Evolutionary conservation across 164 flowering plant genomes (phyloP).

Genomic region (Umbilicus rupestris): DNA sequence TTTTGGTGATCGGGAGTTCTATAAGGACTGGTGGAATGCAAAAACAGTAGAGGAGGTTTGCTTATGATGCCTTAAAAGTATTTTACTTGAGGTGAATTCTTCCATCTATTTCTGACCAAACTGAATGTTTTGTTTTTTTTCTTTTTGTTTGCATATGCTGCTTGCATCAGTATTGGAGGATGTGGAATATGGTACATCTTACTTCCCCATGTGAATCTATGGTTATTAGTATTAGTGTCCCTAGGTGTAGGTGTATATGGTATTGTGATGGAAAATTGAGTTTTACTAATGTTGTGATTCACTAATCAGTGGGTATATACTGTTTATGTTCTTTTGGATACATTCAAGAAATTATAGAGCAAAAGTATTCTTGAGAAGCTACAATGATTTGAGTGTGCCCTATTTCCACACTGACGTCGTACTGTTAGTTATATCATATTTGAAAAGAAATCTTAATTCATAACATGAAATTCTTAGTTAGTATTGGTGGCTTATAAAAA

Average conservation of each 20-base stretch:
- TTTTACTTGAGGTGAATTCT: background rate
- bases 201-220: background rate
- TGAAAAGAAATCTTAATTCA: background rate
- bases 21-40: constrained; percentile 99
- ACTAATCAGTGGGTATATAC: background rate
- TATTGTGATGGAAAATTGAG: background rate
- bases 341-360: background rate
- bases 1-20: constrained; percentile 97
- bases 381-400: background rate
- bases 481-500: background rate
- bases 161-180: constrained; percentile 85
- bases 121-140: background rate
- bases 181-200: constrained; percentile 95
- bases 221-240: background rate
- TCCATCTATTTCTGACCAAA: constrained; percentile 2
- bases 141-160: constrained; percentile 12
- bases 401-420: background rate
- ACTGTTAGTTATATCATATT: background rate
- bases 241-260: background rate
- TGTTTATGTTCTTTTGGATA: background rate
- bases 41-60: constrained; percentile 84
- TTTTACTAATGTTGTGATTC: background rate
- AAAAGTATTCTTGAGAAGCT: background rate
- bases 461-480: background rate
- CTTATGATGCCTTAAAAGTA: constrained; percentile 4